phyloP scores from a whole-genome alignment of 2,329 filamentous ascomycete species.

The Zymoseptoria tritici region DNA sequence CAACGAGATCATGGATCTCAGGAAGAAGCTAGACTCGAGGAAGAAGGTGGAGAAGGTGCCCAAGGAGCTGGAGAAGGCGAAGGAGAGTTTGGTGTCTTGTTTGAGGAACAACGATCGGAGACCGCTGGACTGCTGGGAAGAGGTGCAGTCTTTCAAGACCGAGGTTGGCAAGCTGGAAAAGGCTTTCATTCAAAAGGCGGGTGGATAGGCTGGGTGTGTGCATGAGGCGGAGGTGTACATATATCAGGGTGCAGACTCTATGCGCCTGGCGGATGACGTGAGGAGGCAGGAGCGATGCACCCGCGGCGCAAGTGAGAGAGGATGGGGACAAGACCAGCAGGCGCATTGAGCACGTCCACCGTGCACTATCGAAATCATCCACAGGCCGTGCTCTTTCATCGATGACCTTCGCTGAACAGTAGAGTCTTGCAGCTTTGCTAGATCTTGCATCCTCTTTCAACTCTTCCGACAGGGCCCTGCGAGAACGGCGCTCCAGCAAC shows the following conservation, averaged over 20 bases:
- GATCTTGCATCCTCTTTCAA: no score
- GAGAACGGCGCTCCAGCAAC: no score
- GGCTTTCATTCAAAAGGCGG: constrained; percentile 77
- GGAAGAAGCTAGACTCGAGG: constrained; percentile 42
- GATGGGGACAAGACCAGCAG: not conserved
- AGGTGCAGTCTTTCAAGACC: constrained; percentile 83
- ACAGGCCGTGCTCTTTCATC: not conserved
- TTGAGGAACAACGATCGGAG: constrained; percentile 76
- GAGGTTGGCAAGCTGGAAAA: constrained; percentile 83
- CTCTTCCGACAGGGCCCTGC: no score
- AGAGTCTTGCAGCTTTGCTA: not conserved
- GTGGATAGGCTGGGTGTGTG: constrained; percentile 33
- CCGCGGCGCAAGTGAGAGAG: not conserved
- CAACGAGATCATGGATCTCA: constrained; percentile 51
- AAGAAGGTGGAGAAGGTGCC: constrained; percentile 59
- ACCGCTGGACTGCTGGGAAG: constrained; percentile 88
- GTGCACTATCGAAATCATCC: not conserved
- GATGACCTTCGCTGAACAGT: not conserved
- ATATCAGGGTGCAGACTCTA: constrained; percentile 2
- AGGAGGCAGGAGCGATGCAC: not conserved
- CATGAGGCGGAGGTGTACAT: constrained; percentile 1
- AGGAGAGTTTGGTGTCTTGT: constrained; percentile 69
- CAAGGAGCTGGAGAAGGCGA: constrained; percentile 64
- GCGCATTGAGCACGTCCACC: not conserved
- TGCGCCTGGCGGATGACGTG: not conserved